Conservation (phyloP, 2,329 filamentous ascomycete species). For the Erysiphe pulchra region DNA sequence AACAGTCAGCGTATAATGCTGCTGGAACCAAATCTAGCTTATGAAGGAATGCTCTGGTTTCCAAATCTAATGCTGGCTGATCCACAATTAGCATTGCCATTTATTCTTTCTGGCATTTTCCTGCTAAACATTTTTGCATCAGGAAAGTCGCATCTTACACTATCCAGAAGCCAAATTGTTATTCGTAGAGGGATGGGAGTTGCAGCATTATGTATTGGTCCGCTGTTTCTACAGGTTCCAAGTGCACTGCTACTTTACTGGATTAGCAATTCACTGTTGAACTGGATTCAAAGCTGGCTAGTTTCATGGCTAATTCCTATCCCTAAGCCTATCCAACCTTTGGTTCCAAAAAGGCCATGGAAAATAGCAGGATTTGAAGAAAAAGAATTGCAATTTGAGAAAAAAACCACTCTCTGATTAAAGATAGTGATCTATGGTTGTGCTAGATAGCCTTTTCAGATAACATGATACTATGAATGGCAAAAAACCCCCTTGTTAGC, state of each 20-base stretch:
- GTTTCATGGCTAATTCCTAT: slow-evolving; percentile 17
- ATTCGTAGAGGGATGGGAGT: slow-evolving; percentile 13
- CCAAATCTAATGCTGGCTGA: slow-evolving; percentile 27
- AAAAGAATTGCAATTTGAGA: too few species aligned
- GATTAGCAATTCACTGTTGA: slow-evolving; percentile 19
- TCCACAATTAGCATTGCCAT: slow-evolving; percentile 22
- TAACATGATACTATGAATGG: too few species aligned
- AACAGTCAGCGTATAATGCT: slow-evolving; percentile 1
- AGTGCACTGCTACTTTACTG: slow-evolving; percentile 22
- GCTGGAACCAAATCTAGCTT: slow-evolving; percentile 17
- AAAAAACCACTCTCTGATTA: too few species aligned
- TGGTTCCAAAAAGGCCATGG: slow-evolving; percentile 7
- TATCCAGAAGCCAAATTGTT: slow-evolving; percentile 7
- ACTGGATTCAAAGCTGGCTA: slow-evolving; percentile 16
- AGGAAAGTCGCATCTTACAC: slow-evolving; percentile 1
- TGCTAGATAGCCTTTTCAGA: too few species aligned
- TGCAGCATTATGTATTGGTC: slow-evolving; percentile 17
- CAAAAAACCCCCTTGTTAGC: too few species aligned
- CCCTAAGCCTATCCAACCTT: slow-evolving; percentile 12
- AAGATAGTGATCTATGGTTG: too few species aligned
- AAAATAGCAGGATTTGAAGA: too few species aligned
- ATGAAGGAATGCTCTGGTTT: slow-evolving; percentile 35
- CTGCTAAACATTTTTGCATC: slow-evolving; percentile 18
- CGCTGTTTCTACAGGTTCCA: slow-evolving; percentile 16
- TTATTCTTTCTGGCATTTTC: slow-evolving; percentile 21